Conservation (phyloP, 2,329 filamentous ascomycete genomes). For the Aureobasidium sp. region DNA sequence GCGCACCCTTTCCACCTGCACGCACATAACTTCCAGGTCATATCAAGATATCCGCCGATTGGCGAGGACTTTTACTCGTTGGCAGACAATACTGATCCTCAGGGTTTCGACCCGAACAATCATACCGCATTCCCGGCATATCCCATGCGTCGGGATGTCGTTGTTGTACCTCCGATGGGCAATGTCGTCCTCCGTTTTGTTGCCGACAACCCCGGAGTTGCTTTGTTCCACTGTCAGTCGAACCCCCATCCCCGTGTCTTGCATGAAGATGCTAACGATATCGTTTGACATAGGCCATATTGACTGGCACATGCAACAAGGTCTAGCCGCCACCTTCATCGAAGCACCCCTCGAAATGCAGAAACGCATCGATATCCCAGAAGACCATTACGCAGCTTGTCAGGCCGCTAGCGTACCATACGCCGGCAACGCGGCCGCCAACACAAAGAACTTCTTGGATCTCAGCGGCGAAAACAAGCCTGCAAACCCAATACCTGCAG, state of each 20-base stretch:
- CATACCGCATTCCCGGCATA: slow-evolving; percentile 31
- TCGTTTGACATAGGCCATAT: slow-evolving; percentile 35
- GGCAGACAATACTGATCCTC: slow-evolving; percentile 17
- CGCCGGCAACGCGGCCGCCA: slow-evolving; percentile 68
- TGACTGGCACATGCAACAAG: slow-evolving; percentile 47
- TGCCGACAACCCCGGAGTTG: slow-evolving; percentile 45
- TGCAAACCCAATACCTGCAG: slow-evolving; percentile 53
- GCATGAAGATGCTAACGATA: slow-evolving; percentile 1
- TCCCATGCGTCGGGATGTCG: slow-evolving; percentile 48
- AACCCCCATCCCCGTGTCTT: background rate
- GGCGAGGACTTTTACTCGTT: slow-evolving; percentile 27
- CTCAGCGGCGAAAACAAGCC: slow-evolving; percentile 54
- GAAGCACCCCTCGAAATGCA: slow-evolving; percentile 54
- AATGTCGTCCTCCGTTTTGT: slow-evolving; percentile 50
- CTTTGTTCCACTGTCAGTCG: slow-evolving; percentile 20
- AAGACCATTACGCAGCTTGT: slow-evolving; percentile 56
- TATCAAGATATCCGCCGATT: slow-evolving; percentile 28
- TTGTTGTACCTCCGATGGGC: slow-evolving; percentile 48
- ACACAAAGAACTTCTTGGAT: slow-evolving; percentile 57
- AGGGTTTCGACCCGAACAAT: slow-evolving; percentile 25
- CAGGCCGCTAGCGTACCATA: slow-evolving; percentile 44
- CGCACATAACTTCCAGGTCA: slow-evolving; percentile 64
- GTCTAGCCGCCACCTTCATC: slow-evolving; percentile 46
- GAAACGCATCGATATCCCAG: slow-evolving; percentile 52
- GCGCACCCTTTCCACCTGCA: slow-evolving; percentile 67